Conservation (phyloP, 1,139 yeast genomes). For the Debaryomyces sp. region DNA sequence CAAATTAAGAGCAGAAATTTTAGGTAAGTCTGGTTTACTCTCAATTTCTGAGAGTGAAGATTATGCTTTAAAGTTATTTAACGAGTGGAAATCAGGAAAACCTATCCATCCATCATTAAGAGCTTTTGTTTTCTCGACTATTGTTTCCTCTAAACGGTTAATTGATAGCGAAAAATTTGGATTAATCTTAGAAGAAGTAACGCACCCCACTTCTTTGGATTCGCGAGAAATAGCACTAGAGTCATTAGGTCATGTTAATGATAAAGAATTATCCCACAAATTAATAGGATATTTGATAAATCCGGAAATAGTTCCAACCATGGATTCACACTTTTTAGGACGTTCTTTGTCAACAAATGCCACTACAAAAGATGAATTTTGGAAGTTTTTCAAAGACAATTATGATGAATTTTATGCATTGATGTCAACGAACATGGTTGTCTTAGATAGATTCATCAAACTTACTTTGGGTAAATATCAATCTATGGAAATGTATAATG, state of each 20-base stretch:
- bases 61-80: conserved; percentile 47
- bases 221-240: conserved; percentile 65
- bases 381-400: conserved; percentile 58
- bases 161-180: conserved; percentile 46
- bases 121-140: conserved; percentile 53
- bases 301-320: conserved; percentile 55
- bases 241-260: conserved; percentile 62
- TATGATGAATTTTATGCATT: conserved; percentile 50
- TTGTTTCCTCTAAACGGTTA: conserved; percentile 43
- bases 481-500: conserved; percentile 43
- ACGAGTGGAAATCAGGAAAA: conserved; percentile 32
- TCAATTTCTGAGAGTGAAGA: conserved; percentile 52
- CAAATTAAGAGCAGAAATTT: conserved; percentile 54
- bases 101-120: conserved; percentile 58
- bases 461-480: conserved; percentile 53
- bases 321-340: conserved; percentile 69
- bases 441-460: conserved; percentile 65
- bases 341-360: conserved; percentile 55
- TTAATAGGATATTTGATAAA: conserved; percentile 45
- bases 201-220: conserved; percentile 63
- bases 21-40: conserved; percentile 54
- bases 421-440: conserved; percentile 59
- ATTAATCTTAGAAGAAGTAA: conserved; percentile 50
- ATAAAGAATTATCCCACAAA: conserved; percentile 34
- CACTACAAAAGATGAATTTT: conserved; percentile 49